These are phyloP conservation scores for Beauveria medogensis DNA, from an alignment of 2,329 filamentous ascomycete genomes.

Conservation along the genomic window DNA sequence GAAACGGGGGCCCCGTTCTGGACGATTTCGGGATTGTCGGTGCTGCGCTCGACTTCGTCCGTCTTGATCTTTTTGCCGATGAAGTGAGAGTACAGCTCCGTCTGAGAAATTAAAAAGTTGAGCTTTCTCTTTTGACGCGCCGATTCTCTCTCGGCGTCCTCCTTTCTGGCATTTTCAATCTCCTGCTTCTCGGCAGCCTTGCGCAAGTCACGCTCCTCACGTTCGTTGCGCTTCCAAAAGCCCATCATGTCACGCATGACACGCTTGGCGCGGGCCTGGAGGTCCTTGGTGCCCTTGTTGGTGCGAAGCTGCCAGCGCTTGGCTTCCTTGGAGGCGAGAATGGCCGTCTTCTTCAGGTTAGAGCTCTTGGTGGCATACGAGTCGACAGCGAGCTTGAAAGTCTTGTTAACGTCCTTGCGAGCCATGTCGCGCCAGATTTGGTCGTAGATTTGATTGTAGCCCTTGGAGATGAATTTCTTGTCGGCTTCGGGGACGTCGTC, in stretches of 20 bases:
- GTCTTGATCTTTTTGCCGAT: constrained; percentile 99
- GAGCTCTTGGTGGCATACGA: constrained; percentile 82
- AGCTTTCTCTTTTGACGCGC: constrained; percentile 97
- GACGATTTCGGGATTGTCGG: constrained; percentile 68
- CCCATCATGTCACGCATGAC: constrained; percentile 99
- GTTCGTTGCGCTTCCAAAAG: constrained; percentile 98
- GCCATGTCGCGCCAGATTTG: constrained; percentile 95
- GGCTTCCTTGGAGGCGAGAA: constrained; percentile 93
- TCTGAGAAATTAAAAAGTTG: constrained; percentile 98
- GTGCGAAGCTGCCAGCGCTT: constrained; percentile 95
- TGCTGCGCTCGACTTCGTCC: constrained; percentile 84
- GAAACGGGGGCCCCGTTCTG: constrained; percentile 36
- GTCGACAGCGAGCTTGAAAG: constrained; percentile 77
- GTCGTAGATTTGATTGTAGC: constrained; percentile 94
- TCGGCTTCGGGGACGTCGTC: constrained; percentile 48
- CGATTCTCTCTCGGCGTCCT: constrained; percentile 94
- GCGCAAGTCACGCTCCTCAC: constrained; percentile 88
- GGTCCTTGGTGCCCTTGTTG: constrained; percentile 97
- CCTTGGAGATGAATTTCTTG: constrained; percentile 73
- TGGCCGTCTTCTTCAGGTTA: constrained; percentile 96
- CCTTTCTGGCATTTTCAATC: constrained; percentile 91
- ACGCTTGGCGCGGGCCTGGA: constrained; percentile 91
- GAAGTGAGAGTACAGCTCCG: constrained; percentile 97
- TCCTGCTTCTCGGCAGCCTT: constrained; percentile 94
- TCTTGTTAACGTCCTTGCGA: constrained; percentile 87